Evolutionary conservation across 163 green algal species (phyloP).

Genomic region (Chlorella variabilis): DNA sequence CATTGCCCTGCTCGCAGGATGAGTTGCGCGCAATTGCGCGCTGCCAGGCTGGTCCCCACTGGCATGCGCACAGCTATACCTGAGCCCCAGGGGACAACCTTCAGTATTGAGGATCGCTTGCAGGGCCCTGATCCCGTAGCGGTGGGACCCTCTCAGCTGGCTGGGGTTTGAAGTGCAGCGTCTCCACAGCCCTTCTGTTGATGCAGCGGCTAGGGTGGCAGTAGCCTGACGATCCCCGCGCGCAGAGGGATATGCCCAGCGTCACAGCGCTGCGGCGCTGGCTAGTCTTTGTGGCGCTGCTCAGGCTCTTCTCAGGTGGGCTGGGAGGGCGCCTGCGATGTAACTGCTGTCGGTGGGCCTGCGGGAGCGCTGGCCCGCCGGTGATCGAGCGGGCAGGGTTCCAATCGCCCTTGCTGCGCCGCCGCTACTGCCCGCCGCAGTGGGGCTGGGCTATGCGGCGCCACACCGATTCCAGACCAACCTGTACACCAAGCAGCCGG

Average conservation of each 20-base stretch:
- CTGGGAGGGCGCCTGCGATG: not conserved
- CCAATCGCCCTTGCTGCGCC: no score
- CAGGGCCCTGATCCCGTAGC: no score
- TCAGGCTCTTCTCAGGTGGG: constrained; percentile 76
- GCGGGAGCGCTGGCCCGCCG: constrained; percentile 14
- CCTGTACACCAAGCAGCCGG: constrained; percentile 74
- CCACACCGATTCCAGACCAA: constrained; percentile 69
- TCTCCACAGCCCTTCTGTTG: not conserved
- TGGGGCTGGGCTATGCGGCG: constrained; percentile 46
- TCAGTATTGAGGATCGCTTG: no score
- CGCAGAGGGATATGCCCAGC: constrained; percentile 6
- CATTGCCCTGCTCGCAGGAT: no score
- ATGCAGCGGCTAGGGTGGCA: not conserved
- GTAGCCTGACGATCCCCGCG: not conserved
- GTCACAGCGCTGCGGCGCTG: constrained; percentile 73
- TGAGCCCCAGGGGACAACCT: no score
- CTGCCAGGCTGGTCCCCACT: no score
- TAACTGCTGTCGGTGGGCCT: not conserved
- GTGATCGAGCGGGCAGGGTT: no score
- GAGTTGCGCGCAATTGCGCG: no score
- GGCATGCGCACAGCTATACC: no score
- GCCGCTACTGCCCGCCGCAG: no score
- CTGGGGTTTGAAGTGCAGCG: not conserved
- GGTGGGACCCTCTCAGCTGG: no score
- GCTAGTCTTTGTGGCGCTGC: constrained; percentile 75